These are phyloP conservation scores for Claviceps pazoutovae DNA, from an alignment of 2,329 filamentous ascomycete genomes.

Conservation along the genomic window DNA sequence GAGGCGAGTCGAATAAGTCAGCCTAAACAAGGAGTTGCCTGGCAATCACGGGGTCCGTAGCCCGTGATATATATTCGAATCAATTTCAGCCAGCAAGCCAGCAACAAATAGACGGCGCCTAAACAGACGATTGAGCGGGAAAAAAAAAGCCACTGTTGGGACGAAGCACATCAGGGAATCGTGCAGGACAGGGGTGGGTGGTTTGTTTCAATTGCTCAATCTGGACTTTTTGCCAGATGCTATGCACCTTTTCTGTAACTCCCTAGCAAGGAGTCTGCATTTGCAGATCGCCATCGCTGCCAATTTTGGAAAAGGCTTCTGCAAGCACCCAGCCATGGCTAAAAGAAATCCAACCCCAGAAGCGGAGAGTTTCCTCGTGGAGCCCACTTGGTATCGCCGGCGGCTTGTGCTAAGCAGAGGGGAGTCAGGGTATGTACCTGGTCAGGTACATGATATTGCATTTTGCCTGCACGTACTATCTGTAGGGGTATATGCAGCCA, in stretches of 20 bases:
- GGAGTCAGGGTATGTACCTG: not conserved
- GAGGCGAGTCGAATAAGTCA: not conserved
- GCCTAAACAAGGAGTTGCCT: not conserved
- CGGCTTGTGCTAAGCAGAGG: not conserved
- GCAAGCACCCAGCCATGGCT: not conserved
- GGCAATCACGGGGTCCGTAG: not conserved
- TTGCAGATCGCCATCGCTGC: not conserved
- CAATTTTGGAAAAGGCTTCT: not conserved
- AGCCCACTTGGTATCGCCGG: conserved; percentile 1
- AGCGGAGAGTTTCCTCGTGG: conserved; percentile 1
- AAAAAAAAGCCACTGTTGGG: not conserved
- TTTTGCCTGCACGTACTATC: not conserved
- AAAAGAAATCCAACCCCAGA: not conserved
- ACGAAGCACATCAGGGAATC: not conserved
- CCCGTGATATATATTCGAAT: conserved; percentile 3
- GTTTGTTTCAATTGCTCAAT: not conserved
- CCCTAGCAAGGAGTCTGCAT: not conserved
- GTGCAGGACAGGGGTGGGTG: not conserved
- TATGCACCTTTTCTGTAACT: not conserved
- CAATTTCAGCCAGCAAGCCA: conserved; percentile 1
- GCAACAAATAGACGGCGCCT: not conserved
- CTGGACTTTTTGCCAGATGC: not conserved
- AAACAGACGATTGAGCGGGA: not conserved
- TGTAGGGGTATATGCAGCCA: no score
- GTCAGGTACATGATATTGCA: not conserved